Base-by-base conservation (phyloP, 208 protist genomes). In the Angomonas deanei region DNA sequence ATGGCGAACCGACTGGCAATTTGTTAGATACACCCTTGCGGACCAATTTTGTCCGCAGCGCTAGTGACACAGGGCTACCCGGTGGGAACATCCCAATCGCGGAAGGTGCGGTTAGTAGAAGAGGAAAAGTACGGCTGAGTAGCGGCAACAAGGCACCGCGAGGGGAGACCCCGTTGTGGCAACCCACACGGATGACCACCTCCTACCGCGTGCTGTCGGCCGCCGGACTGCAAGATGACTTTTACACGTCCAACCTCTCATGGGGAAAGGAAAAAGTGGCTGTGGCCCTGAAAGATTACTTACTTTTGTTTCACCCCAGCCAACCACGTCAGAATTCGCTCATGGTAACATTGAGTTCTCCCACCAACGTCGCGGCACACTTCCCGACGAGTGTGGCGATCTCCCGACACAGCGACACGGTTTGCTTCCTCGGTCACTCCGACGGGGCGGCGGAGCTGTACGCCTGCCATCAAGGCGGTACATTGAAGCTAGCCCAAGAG, bases 181-280 rank as follows among this genome's bases (percentile, higher is more conserved):
- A 71, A 36, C 84, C 84, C 2, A 91, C 82, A 4, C 79, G 80
- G 13, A 68, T 88, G 34, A 92, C 80, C 11, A 90, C 84, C 30
- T 78, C 88, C 23, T 90, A 87, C 69, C 77, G 84, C 49, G 82
- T 91, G 26, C 69, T 94, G 26, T 83, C 81, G 65, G 84, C 84
- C 13, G 72, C 72, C 30, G 82, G 80, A 8, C 54, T 88, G 60
- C 69, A 77, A 39, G 82, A 90, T 58, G 88, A 94, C 62, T 94
- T 80, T 61, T 94, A 94, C 71, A 86, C 84, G 10, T 78, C 68
- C 19, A 74, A 70, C 21, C 58, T 94, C 3, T 91, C 88, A 8
- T 94, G 84, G 84, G 88, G 88, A 5, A 64, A 65, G 13, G 64
- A 80, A 17, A 75, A 74, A 62, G 68, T 91, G 34, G 88, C 74